Evolutionary conservation across 176 grass and related monocot genomes (phyloP), one percentile per base, ranked within the genome.

Genomic region (Tillandsia fasciculata): DNA sequence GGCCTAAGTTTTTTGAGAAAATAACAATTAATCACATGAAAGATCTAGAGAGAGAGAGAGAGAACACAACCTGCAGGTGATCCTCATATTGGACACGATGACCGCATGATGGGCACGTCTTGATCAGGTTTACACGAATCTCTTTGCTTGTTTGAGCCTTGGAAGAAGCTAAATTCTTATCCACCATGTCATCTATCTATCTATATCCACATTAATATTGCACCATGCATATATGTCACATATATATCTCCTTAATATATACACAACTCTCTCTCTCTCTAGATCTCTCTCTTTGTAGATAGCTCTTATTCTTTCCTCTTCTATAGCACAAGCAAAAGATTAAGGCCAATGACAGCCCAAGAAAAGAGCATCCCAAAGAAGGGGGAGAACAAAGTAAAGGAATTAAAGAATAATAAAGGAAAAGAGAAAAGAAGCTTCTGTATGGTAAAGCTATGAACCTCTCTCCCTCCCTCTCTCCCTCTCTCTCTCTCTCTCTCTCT

Each of bases 381-480:
- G 14, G 28, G 77, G 73, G 72, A 80, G 75, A 79, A 80, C 75
- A 67, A 73, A 58, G 69, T 11, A 76, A 69, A 70, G 74, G 56
- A 67, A 70, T 70, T 65, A 77, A 84, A 79, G 74, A 80, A 85
- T 75, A 87, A 79, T 90, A 85, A 89, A 80, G 88, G 87, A 81
- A 96, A 86, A 77, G 73, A 82, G 64, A 33, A 75, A 75, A 78
- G 90, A 95, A 82, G 87, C 87, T 90, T 95, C 87, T 90, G 78
- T 85, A 75, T 84, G 71, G 82, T 90, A 82, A 90, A 95, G 59
- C 59, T 71, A 69, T 66, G 23, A 59, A 22, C 13, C 22, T n/a
- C 56, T 53, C 28, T 49, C 63, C 76, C 52, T 28, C 22, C 27
- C 72, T 65, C 22, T 47, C 51, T 49, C 26, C 7, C 18, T 63